phyloP scores from a whole-genome alignment of 805 yeast species.

The Sugiyamaella marilandica region DNA sequence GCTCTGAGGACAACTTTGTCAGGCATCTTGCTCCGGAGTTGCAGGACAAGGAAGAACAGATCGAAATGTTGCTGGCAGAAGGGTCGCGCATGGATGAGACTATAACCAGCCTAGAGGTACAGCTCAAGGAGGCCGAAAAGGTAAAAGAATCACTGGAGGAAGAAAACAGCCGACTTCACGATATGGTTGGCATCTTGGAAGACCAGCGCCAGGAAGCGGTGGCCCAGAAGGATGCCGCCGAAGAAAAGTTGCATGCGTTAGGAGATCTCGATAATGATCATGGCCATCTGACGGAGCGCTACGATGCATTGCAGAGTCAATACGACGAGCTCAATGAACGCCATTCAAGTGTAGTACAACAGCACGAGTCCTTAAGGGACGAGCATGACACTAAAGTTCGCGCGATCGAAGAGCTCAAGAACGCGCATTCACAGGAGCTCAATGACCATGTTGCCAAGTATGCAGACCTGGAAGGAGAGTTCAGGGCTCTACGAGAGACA shows the following conservation, averaged over 20 bases:
- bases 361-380: not conserved
- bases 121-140: constrained; percentile 24
- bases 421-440: constrained; percentile 2
- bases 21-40: constrained; percentile 8
- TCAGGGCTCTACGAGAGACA: constrained; percentile 3
- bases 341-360: not conserved
- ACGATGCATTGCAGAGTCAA: not conserved
- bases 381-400: not conserved
- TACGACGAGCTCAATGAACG: not conserved
- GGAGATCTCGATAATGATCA: not conserved
- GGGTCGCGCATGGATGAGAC: constrained; percentile 45
- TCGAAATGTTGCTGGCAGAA: constrained; percentile 42
- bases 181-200: constrained; percentile 25
- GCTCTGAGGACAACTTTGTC: not conserved
- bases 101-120: constrained; percentile 26
- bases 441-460: not conserved
- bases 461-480: constrained; percentile 2
- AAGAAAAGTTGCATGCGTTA: not conserved
- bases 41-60: constrained; percentile 38
- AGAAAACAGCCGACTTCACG: constrained; percentile 30
- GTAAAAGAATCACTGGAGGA: constrained; percentile 23
- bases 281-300: not conserved
- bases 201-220: constrained; percentile 16
- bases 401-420: constrained; percentile 2
- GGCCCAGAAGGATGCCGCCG: not conserved